A percentile compares a stretch with the other conserved stretches of the same genome.
phyloP scores from a whole-genome alignment of 2,329 filamentous ascomycete species.

The Cryphonectria carpinicola region DNA sequence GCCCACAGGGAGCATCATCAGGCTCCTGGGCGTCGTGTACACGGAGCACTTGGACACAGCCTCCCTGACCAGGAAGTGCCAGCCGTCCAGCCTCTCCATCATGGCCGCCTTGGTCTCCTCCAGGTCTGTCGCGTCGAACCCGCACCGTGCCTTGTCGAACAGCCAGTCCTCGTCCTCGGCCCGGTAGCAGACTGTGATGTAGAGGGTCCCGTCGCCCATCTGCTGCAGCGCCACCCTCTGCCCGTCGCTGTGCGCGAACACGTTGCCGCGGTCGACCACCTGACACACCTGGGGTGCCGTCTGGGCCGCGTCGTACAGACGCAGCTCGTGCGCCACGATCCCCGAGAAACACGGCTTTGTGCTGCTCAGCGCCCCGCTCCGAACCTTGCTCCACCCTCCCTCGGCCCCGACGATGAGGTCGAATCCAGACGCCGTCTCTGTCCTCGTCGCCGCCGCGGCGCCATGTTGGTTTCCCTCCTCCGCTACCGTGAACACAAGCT shows the following conservation, averaged over 20 bases:
- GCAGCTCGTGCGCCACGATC: slow-evolving; percentile 48
- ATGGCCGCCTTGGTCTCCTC: slow-evolving; percentile 44
- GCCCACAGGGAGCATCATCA: slow-evolving; percentile 59
- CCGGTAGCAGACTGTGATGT: slow-evolving; percentile 43
- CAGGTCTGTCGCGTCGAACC: slow-evolving; percentile 47
- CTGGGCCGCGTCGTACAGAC: slow-evolving; percentile 45
- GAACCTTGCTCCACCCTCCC: slow-evolving; percentile 44
- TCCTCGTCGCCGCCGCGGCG: slow-evolving; percentile 26
- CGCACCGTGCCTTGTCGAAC: slow-evolving; percentile 40
- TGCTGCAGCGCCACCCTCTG: slow-evolving; percentile 48
- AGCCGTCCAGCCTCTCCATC: slow-evolving; percentile 44
- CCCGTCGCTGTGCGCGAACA: slow-evolving; percentile 50
- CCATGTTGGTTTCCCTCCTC: neutral
- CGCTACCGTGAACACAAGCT: slow-evolving; percentile 41
- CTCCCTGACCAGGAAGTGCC: slow-evolving; percentile 46
- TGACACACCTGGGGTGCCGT: slow-evolving; percentile 48
- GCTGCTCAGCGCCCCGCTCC: slow-evolving; percentile 37
- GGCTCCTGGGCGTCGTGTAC: slow-evolving; percentile 44
- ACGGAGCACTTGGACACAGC: slow-evolving; percentile 47
- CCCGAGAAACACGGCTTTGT: slow-evolving; percentile 51
- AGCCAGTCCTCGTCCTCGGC: slow-evolving; percentile 45
- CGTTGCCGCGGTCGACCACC: slow-evolving; percentile 51
- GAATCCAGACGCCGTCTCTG: slow-evolving; percentile 42
- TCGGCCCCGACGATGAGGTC: slow-evolving; percentile 44
- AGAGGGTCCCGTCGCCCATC: slow-evolving; percentile 53